Percentiles rank a stretch among this genome's conserved stretches.
Conservation (phyloP, 176 grass and related monocot genomes). For the maize (Zea mays) region Zm-B73-REFERENCE-NAM-5.0 NC_050098.1:98741501-98742000, state of each 20-base stretch:
- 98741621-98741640: conserved; percentile 92
- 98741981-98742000: conserved; percentile 78
- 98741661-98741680: conserved; percentile 79
- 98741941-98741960: conserved; percentile 89
- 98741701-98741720: conserved; percentile 69
- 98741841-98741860: conserved; percentile 79
- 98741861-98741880: conserved; percentile 77
- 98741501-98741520: conserved; percentile 65
- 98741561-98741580: conserved; percentile 80
- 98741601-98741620: conserved; percentile 69
- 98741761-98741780: conserved; percentile 90
- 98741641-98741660: conserved; percentile 84
- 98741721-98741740: conserved; percentile 84
- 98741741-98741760: conserved; percentile 90
- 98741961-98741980: conserved; percentile 98
- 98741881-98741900: conserved; percentile 88
- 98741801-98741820: conserved; percentile 99
- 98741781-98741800: conserved; percentile 97
- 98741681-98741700: conserved; percentile 82
- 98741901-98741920: conserved; percentile 82
- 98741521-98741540: conserved; percentile 45
- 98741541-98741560: conserved; percentile 60
- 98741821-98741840: conserved; percentile 94
- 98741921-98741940: conserved; percentile 88
- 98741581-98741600: conserved; percentile 92